Percentiles rank a stretch among this genome's conserved stretches.
phyloP scores from a whole-genome alignment of 495 filamentous ascomycete species.

The Cryomyces minteri region DNA sequence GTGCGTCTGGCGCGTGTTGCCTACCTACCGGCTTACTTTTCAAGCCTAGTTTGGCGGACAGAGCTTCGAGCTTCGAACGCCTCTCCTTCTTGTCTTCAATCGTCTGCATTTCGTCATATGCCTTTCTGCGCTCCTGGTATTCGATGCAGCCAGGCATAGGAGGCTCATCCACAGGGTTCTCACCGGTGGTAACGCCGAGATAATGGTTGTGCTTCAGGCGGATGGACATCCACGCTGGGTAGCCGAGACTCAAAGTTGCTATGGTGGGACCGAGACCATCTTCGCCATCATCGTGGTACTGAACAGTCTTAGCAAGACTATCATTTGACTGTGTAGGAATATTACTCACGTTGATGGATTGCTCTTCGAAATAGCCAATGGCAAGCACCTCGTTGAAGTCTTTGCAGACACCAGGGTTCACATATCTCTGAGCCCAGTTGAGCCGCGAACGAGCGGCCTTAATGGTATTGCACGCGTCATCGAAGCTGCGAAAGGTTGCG shows the following conservation, averaged over 20 bases:
- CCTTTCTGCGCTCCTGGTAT: constrained; percentile 17
- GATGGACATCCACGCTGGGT: constrained; percentile 45
- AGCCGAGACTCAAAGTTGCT: constrained; percentile 57
- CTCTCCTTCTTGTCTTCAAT: constrained; percentile 17
- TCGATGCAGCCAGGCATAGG: constrained; percentile 23
- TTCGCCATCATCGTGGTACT: constrained; percentile 85
- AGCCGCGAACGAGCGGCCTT: constrained; percentile 38
- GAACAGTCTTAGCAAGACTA: constrained; percentile 11
- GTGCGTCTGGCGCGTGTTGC: constrained; percentile 9
- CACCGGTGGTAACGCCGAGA: constrained; percentile 20
- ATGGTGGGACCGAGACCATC: constrained; percentile 53
- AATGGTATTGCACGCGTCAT: constrained; percentile 37
- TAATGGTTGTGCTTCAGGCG: constrained; percentile 44
- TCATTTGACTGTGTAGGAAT: constrained; percentile 30
- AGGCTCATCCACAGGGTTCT: constrained; percentile 8
- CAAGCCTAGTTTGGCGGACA: constrained; percentile 13
- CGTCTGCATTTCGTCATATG: constrained; percentile 3
- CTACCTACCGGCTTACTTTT: constrained; percentile 3
- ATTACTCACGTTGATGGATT: constrained; percentile 1
- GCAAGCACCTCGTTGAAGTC: constrained; percentile 60
- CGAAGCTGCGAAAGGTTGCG: constrained; percentile 43
- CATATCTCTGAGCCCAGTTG: constrained; percentile 42
- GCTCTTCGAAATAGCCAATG: constrained; percentile 55
- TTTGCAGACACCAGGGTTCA: constrained; percentile 16
- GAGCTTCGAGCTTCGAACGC: constrained; percentile 12